Evolutionary conservation across 345 rosid species (phyloP), one percentile per base, ranked within the genome.

Genomic region (Theobroma cacao): DNA sequence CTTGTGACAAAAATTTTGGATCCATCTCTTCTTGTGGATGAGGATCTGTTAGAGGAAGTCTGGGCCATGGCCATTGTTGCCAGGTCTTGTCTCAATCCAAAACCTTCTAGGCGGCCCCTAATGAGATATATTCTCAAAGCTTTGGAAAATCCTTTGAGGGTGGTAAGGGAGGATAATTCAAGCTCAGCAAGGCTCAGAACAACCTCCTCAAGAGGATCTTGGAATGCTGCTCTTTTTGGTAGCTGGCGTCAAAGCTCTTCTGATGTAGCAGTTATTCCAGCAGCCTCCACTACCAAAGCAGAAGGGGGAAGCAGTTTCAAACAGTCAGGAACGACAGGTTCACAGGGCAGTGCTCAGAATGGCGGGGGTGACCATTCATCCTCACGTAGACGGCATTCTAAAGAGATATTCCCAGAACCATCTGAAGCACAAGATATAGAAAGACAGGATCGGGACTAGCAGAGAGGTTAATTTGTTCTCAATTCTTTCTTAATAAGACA

Each of bases 61-160:
- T 97, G 99, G 99, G 98, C 99, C 6, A 94, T 97, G 97, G 98
- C 98, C 4, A 90, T 97, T 76, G 91, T 97, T 13, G 98, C 99
- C 5, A 87, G 92, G 78, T 97, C 99, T 63, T 97, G 98, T 87
- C 89, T 97, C 68, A 94, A 97, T 81, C 96, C 97, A 2, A 97
- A 94, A 84, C 96, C 97, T 62, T 84, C 96, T 2, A 90, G 92
- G 86, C 89, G 99, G 64, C 99, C 98, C 1, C 91, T 87, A 12
- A 97, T 97, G 98, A 91, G 94, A 86, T 92, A 97, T 78, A 87
- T 97, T 70, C 91, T 93, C 36, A 94, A 89, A 84, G 99, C 99
- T 7, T 85, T 97, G 79, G 99, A 97, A 82, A 97, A 94, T 47
- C 98, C 98, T 7, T 75, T 91, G 75, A 93, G 91, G 85, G 96